Conservation (phyloP, 306 rosid species). For the Begonia fuchsioides region DNA sequence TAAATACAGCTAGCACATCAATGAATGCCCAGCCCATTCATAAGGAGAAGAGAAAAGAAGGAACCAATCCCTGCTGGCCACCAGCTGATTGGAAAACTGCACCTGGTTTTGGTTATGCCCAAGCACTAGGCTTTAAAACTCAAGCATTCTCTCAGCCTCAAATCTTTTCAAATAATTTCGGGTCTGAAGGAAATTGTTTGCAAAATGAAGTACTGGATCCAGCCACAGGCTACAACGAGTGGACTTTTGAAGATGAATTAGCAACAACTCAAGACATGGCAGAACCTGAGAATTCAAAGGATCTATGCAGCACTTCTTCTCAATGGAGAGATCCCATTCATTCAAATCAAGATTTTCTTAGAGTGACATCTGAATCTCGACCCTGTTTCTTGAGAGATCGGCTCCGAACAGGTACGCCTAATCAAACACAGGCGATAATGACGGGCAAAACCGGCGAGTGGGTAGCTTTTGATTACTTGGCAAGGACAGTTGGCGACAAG, state of each 20-base stretch:
- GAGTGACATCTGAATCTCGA: slow-evolving; percentile 7
- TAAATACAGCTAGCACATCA: slow-evolving; percentile 13
- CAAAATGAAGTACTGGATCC: slow-evolving; percentile 25
- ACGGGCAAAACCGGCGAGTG: slow-evolving; percentile 70
- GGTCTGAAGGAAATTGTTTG: slow-evolving; percentile 13
- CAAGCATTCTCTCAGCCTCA: slow-evolving; percentile 24
- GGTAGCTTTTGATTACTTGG: slow-evolving; percentile 48
- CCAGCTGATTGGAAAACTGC: slow-evolving; percentile 81
- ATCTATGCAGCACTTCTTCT: no score
- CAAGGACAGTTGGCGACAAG: slow-evolving; percentile 23
- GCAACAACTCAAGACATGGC: slow-evolving; percentile 23
- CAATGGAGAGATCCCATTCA: slow-evolving; percentile 16
- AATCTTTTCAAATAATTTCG: slow-evolving; percentile 9
- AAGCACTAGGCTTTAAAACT: slow-evolving; percentile 35
- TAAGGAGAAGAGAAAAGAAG: slow-evolving; percentile 19
- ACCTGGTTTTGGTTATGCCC: slow-evolving; percentile 61
- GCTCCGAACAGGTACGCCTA: slow-evolving; percentile 34
- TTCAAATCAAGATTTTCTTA: slow-evolving; percentile 12
- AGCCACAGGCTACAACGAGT: slow-evolving; percentile 22
- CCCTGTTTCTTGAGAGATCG: slow-evolving; percentile 25
- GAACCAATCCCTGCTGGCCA: slow-evolving; percentile 40
- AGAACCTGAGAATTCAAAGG: slow-evolving; percentile 12
- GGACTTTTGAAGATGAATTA: slow-evolving; percentile 26
- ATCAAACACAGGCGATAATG: slow-evolving; percentile 25
- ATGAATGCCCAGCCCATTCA: slow-evolving; percentile 17